Evolutionary conservation across 371 early-diverging fungal species (phyloP).

Genomic region (Mucor sp.): DNA sequence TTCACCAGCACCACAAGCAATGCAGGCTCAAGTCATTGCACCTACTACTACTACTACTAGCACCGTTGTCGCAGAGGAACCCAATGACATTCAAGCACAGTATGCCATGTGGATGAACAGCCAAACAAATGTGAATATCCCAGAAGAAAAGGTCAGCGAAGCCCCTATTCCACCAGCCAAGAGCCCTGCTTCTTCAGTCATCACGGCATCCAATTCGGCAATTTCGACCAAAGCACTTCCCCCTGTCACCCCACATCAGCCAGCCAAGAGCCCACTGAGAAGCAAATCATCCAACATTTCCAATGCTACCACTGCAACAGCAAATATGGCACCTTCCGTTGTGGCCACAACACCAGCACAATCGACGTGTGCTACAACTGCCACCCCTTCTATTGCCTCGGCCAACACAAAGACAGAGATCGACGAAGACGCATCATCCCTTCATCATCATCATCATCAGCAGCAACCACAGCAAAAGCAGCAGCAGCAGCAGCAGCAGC

Average conservation of each 20-base stretch:
- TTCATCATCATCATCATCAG: neutral
- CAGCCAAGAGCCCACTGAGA: constrained; percentile 23
- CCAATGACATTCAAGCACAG: constrained; percentile 37
- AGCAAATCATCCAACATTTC: constrained; percentile 30
- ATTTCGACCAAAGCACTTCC: constrained; percentile 6
- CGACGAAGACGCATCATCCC: neutral
- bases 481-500: neutral
- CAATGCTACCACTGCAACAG: constrained; percentile 8
- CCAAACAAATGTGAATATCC: constrained; percentile 10
- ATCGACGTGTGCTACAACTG: neutral
- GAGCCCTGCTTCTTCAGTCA: neutral
- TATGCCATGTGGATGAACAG: constrained; percentile 50
- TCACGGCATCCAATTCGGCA: neutral
- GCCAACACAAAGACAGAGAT: neutral
- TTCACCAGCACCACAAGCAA: neutral
- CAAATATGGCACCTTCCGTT: neutral
- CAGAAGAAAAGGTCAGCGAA: neutral
- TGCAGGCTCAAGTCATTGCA: neutral
- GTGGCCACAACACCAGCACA: constrained; percentile 2
- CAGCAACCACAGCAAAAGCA: neutral
- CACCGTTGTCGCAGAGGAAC: neutral
- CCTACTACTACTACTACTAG: no score
- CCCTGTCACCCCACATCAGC: constrained; percentile 4
- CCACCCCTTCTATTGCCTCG: constrained; percentile 6
- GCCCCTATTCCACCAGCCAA: constrained; percentile 4